Conservation (phyloP, 495 filamentous ascomycete genomes). For the Tuber indicum region DNA sequence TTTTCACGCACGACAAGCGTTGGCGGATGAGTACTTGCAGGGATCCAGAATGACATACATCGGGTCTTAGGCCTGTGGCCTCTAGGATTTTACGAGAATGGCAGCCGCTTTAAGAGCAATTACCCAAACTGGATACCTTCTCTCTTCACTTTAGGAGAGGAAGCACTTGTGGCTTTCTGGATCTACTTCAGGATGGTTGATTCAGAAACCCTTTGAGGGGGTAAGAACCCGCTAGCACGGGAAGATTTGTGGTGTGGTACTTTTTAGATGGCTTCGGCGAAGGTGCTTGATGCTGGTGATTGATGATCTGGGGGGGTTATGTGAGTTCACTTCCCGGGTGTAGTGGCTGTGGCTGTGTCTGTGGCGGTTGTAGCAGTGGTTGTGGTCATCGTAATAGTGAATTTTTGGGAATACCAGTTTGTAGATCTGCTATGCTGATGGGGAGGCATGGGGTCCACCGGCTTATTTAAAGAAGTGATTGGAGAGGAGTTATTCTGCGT, state of each 20-base stretch:
- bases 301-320: background rate
- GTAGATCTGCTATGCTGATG: background rate
- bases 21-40: background rate
- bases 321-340: background rate
- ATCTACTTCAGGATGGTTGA: background rate
- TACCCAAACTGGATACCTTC: background rate
- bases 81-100: background rate
- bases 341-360: background rate
- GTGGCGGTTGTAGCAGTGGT: background rate
- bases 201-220: background rate
- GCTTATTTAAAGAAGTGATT: background rate
- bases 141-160: background rate
- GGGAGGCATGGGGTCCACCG: background rate
- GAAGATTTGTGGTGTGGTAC: background rate
- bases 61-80: background rate
- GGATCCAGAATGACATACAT: background rate
- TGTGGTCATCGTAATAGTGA: background rate
- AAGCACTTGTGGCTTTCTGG: background rate
- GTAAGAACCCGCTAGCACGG: background rate
- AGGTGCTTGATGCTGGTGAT: background rate
- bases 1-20: background rate
- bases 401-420: background rate
- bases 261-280: background rate
- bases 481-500: background rate
- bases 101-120: background rate